Evolutionary conservation across 345 rosid species (phyloP).

Genomic region (Corymbia maculata): DNA sequence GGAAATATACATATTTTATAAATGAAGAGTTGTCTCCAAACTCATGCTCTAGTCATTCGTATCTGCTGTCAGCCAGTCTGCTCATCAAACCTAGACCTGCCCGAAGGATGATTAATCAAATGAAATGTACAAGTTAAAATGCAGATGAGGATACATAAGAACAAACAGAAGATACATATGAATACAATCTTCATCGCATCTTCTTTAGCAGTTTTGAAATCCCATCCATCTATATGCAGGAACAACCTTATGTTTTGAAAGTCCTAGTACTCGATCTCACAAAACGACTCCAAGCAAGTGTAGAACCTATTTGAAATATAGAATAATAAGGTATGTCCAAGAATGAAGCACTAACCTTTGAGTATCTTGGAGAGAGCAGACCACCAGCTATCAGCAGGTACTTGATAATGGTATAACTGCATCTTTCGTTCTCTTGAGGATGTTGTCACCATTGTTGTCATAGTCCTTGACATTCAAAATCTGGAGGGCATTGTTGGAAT

Average conservation of each 20-base stretch:
- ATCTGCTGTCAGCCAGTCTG: slow-evolving; percentile 39
- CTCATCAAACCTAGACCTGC: slow-evolving; percentile 74
- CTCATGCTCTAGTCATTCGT: slow-evolving; percentile 22
- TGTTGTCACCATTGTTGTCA: slow-evolving; percentile 36
- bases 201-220: neutral
- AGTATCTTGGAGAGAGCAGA: slow-evolving; percentile 67
- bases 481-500: slow-evolving; percentile 58
- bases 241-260: neutral
- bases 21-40: slow-evolving; percentile 16
- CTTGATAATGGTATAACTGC: slow-evolving; percentile 42
- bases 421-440: slow-evolving; percentile 65
- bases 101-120: neutral
- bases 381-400: slow-evolving; percentile 49
- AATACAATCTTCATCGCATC: neutral
- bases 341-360: slow-evolving; percentile 44
- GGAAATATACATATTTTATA: fast-evolving
- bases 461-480: slow-evolving; percentile 40
- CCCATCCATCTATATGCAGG: too few relatives aligned
- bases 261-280: neutral
- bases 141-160: neutral
- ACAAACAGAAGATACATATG: too few relatives aligned
- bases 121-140: neutral
- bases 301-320: neutral
- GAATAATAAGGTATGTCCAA: slow-evolving; percentile 1
- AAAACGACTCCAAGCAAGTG: neutral